Base-by-base conservation (phyloP, 768 basidiomycete species). In the Tricholoma hemisulphureum region DNA sequence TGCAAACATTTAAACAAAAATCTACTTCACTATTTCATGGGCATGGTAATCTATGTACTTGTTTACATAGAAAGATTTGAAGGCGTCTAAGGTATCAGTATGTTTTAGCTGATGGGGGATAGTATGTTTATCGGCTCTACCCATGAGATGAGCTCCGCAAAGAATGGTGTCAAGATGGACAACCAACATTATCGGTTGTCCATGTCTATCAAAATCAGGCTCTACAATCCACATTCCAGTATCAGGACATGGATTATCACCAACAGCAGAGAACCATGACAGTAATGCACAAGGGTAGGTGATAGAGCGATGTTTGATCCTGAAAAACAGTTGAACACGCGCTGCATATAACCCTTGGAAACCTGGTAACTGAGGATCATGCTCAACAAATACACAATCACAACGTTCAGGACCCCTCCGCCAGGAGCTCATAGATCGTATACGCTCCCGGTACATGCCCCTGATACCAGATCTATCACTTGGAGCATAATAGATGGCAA, bases 141-240 rank as follows among this genome's bases (percentile, higher is more conserved):
- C 63, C 11, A 67, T 58, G 6, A 70, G 46, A 56, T 70, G 69
- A 1, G 63, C 63, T 2, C 62, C 48, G 9, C 28, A 20, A n/a
- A 61, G 35, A 6, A 61, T 61, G 24, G 37, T 21, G 16, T 58
- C 53, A 6, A 67, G 14, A 49, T 69, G 65, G 23, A 70, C 61
- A 4, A 70, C 46, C 5, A 43, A 57, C 34, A 62, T 55, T 2
- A 58, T 53, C 5, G 46, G 51, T 2, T 14, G 21, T 10, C 53
- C 58, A 16, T 53, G 43, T 11, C 39, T 50, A 35, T 55, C 28
- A 7, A 32, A 55, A n/a, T 70, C 63, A 0, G 65, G 67, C n/a
- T 61, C 53, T 0, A 71, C 66, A 41, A 65, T 56, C 68, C 95
- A 98, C 75, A 92, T 98, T 45, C 86, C 10, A 5, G 66, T 71